phyloP scores from a whole-genome alignment of 1,139 yeast genomes.

The Yamadazyma atmosphaerica region DNA sequence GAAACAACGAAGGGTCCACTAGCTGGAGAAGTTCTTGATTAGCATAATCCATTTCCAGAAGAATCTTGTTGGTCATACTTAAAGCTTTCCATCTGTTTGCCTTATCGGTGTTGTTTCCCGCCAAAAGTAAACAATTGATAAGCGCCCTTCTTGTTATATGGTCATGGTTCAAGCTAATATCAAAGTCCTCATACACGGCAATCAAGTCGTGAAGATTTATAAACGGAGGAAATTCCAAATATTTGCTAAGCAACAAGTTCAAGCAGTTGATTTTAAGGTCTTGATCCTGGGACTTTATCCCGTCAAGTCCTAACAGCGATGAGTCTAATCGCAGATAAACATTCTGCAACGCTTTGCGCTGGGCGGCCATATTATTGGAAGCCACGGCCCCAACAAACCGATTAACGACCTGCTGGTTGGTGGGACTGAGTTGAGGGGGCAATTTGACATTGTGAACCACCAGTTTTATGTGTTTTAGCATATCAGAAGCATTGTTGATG shows the following conservation, averaged over 20 bases:
- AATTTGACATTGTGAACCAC: background rate
- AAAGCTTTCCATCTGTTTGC: background rate
- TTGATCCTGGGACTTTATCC: too few relatives aligned
- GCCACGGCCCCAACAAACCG: background rate
- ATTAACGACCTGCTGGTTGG: background rate
- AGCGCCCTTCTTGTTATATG: slow-evolving; percentile 3
- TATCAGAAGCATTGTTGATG: background rate
- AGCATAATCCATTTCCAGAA: too few relatives aligned
- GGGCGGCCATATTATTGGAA: background rate
- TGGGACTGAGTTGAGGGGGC: background rate
- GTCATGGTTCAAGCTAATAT: slow-evolving; percentile 3
- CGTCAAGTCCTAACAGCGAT: too few relatives aligned
- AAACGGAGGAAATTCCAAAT: slow-evolving; percentile 13
- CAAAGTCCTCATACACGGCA: slow-evolving; percentile 8
- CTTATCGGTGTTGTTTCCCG: background rate
- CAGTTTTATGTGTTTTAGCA: background rate
- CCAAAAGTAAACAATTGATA: slow-evolving; percentile 8
- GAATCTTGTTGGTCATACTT: background rate
- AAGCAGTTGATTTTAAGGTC: slow-evolving; percentile 12
- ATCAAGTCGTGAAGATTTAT: slow-evolving; percentile 12
- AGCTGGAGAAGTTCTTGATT: too few relatives aligned
- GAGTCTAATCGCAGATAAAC: background rate
- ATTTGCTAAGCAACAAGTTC: slow-evolving; percentile 11
- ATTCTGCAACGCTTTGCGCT: background rate
- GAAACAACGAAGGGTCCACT: too few relatives aligned